Conservation (phyloP, 2,329 filamentous ascomycete species). For the Akanthomyces lecanii region DNA sequence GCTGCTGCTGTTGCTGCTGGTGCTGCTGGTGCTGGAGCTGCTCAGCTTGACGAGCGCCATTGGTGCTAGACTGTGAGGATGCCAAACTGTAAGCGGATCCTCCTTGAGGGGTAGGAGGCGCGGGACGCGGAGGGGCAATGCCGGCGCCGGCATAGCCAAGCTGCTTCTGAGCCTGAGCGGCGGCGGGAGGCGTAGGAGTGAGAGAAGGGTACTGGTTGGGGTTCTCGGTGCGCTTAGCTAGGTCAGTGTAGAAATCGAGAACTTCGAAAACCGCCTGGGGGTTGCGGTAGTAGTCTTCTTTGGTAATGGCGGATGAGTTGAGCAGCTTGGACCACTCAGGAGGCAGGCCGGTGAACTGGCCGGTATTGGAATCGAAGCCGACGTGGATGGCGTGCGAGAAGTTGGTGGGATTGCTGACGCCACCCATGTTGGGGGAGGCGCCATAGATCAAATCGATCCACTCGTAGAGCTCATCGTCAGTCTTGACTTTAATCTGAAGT, state of each 20-base stretch:
- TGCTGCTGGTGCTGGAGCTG: conserved; percentile 26
- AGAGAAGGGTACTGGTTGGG: conserved; percentile 64
- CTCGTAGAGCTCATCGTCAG: conserved; percentile 93
- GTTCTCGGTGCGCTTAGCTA: conserved; percentile 70
- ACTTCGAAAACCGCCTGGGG: conserved; percentile 81
- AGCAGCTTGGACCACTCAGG: conserved; percentile 96
- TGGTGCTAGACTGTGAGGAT: conserved; percentile 34
- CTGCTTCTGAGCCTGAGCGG: conserved; percentile 56
- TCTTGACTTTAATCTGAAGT: conserved; percentile 88
- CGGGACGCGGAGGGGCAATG: conserved; percentile 66
- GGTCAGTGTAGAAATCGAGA: conserved; percentile 79
- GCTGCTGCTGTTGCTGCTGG: conserved; percentile 28
- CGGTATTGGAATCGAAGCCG: conserved; percentile 91
- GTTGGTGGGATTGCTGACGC: conserved; percentile 97
- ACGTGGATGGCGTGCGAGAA: conserved; percentile 97
- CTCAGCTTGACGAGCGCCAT: conserved; percentile 44
- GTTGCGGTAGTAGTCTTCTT: conserved; percentile 97
- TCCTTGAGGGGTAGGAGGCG: conserved; percentile 46
- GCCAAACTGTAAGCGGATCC: conserved; percentile 39
- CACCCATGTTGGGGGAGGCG: conserved; percentile 93
- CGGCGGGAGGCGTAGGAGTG: conserved; percentile 61
- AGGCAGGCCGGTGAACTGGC: conserved; percentile 89
- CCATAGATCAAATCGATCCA: conserved; percentile 99
- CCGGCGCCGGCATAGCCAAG: conserved; percentile 55
- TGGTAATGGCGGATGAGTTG: conserved; percentile 94